Base-by-base conservation (phyloP, 352 stramenopile species). In the Plasmopara viticola region DNA sequence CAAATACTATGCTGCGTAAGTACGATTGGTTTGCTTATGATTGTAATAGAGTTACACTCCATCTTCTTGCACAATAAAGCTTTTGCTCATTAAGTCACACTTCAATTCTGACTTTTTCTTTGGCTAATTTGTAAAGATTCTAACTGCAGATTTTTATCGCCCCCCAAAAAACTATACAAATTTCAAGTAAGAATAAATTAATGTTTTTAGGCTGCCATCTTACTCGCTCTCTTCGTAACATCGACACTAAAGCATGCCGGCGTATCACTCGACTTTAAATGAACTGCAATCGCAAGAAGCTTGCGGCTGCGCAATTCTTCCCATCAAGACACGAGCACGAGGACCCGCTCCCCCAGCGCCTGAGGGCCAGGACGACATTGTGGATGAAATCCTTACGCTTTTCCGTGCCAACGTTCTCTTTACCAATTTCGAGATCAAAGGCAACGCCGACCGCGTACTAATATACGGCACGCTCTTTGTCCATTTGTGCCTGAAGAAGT, bases 321-420 rank as follows among this genome's bases (percentile, higher is more conserved):
- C 91, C 17, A 79, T 97, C 39, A 95, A 95, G 66, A 97, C 87
- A 12, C 83, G 75, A 25, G 56, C 88, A 33, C 74, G 84, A 30
- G 91, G 91, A 0, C 91, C 90, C 0, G 91, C 91, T n/a, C 85
- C 83, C 14, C 74, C 72, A 10, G 78, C 81, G 9, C 80, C 84
- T 9, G 78, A 90, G 47, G 79, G 63, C 20, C 64, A 90, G 43
- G 77, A 95, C 41, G 92, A 98, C 71, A 94, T 98, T 48, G 83
- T 96, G 41, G 91, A 97, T 69, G 92, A 98, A 70, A 86, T 92
- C 37, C 77, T 98, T 53, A 78, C 87, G 61, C 87, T 94, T 60
- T 98, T 96, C 67, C 84, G 92, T 35, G 88, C 87, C 5, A 98
- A 98, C 70, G 85, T 97, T 37, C 67, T 98, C 18, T 98, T 97